Conservation (phyloP, 148 eudicot genomes). For the Tetragonia tetragonoides region DNA sequence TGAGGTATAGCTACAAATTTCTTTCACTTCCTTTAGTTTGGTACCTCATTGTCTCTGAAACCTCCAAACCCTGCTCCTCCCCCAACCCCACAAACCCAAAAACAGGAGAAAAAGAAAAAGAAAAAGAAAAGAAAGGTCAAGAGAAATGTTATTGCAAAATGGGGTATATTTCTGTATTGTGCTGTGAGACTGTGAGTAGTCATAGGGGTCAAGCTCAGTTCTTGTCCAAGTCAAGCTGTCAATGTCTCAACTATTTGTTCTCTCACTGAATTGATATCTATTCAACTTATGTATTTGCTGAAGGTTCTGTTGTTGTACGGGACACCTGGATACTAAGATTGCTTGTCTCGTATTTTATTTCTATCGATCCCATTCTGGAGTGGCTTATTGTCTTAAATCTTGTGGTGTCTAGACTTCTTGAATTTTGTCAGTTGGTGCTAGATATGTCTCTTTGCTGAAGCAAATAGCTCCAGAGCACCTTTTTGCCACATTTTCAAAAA, state of each 20-base stretch:
- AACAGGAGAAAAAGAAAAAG: background rate
- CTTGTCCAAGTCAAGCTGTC: background rate
- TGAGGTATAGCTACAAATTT: constrained; percentile 51
- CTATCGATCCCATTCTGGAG: background rate
- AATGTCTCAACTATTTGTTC: background rate
- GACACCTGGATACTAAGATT: background rate
- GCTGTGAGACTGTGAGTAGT: background rate
- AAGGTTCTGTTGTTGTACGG: background rate
- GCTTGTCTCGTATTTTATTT: background rate
- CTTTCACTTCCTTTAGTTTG: background rate
- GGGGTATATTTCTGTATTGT: background rate
- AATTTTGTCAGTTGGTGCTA: background rate
- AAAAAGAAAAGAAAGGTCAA: background rate
- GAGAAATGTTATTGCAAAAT: background rate
- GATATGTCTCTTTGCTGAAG: constrained; percentile 80
- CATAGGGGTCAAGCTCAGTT: background rate
- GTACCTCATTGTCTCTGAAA: background rate
- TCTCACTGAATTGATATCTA: background rate
- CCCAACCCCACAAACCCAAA: background rate
- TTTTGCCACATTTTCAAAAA: constrained; percentile 88
- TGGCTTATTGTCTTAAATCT: background rate
- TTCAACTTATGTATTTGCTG: background rate
- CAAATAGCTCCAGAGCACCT: constrained; percentile 99
- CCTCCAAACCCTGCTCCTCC: background rate
- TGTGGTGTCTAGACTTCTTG: background rate